phyloP scores from a whole-genome alignment of 257 asterid genomes.

The Solanum gandarillasii region DNA sequence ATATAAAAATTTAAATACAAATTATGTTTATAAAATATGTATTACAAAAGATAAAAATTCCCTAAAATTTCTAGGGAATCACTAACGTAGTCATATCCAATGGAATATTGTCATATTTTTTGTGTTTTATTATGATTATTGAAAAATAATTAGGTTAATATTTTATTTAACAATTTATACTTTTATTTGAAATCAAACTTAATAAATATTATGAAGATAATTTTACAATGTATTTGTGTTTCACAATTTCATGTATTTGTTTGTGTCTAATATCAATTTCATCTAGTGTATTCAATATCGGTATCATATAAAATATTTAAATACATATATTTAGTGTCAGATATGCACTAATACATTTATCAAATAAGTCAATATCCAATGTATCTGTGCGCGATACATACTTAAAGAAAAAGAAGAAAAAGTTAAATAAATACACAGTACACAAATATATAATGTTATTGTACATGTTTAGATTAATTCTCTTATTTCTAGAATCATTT shows the following conservation, averaged over 20 bases:
- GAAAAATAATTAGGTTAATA: no score
- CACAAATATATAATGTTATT: neutral
- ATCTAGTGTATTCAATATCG: no score
- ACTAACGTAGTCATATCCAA: neutral
- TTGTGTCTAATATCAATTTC: neutral
- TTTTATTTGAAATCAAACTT: neutral
- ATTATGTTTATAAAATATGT: no score
- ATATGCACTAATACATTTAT: neutral
- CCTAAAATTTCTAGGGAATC: neutral
- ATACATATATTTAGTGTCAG: neutral
- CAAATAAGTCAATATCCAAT: neutral
- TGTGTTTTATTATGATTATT: neutral
- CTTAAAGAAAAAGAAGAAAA: neutral
- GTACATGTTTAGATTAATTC: neutral
- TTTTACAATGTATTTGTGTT: neutral
- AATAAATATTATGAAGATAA: no score
- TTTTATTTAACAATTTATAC: no score
- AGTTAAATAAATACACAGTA: neutral
- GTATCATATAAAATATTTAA: neutral
- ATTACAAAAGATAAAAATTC: no score
- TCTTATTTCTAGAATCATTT: neutral
- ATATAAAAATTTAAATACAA: no score
- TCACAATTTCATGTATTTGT: neutral
- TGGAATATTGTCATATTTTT: neutral
- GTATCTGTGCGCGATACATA: neutral